Conservation (phyloP, 75 land plant species). For the Gnetum montanum region DNA sequence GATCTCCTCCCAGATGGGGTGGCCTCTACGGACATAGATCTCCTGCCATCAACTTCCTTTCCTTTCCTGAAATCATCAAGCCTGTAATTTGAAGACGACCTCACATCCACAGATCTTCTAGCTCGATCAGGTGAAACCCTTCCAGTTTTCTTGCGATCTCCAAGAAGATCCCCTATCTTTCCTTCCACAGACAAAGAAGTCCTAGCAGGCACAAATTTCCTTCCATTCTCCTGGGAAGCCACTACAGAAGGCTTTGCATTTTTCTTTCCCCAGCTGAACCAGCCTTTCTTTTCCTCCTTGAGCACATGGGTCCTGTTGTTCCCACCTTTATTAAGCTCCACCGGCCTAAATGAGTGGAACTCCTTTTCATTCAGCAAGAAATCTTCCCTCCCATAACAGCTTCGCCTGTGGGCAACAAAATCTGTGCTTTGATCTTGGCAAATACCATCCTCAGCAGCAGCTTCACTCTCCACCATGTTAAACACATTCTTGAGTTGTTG, state of each 20-base stretch:
- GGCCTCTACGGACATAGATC: conserved; percentile 3
- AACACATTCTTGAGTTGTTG: conserved; percentile 56
- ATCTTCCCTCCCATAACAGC: conserved; percentile 9
- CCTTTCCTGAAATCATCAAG: conserved; percentile 29
- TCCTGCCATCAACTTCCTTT: conserved; percentile 17
- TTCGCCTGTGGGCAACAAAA: conserved; percentile 6
- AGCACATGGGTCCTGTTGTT: conserved; percentile 27
- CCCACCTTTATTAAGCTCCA: not conserved
- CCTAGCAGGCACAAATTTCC: conserved; percentile 50
- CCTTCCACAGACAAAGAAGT: conserved; percentile 56
- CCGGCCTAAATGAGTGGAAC: not conserved
- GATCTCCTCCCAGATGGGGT: too few relatives aligned
- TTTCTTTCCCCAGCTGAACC: conserved; percentile 72
- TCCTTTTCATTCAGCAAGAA: not conserved
- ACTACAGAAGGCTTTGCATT: too few relatives aligned
- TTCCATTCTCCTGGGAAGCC: conserved; percentile 43
- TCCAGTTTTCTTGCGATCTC: conserved; percentile 37
- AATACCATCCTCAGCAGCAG: conserved; percentile 10
- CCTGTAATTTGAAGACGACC: conserved; percentile 16
- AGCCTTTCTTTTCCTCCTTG: conserved; percentile 68
- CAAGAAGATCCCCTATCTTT: conserved; percentile 51
- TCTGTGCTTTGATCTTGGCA: not conserved
- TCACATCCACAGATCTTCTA: conserved; percentile 17
- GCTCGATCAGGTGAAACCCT: conserved; percentile 31
- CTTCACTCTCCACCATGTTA: conserved; percentile 38